Evolutionary conservation across 768 basidiomycete genomes (phyloP).

Genomic region (Leucocoprinus leucothites): DNA sequence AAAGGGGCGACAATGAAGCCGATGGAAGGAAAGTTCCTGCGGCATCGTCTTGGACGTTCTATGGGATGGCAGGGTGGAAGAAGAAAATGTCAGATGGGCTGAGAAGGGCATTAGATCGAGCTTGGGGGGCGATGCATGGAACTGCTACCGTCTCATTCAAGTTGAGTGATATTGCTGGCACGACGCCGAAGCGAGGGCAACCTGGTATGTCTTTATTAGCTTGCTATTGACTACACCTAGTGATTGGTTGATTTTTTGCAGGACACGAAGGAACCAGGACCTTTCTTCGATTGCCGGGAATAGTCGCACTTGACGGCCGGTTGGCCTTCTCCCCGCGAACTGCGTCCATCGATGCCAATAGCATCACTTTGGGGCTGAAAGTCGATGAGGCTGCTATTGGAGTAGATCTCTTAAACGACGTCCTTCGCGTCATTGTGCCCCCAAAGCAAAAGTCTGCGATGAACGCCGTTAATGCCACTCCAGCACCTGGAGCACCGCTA

Average conservation of each 20-base stretch:
- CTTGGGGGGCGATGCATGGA: conserved; percentile 63
- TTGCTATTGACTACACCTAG: background rate
- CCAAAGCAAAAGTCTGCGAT: background rate
- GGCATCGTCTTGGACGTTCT: conserved; percentile 24
- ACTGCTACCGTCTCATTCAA: conserved; percentile 49
- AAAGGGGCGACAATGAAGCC: background rate
- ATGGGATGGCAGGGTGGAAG: conserved; percentile 64
- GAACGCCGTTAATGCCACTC: background rate
- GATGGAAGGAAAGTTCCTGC: conserved; percentile 1
- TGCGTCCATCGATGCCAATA: conserved; percentile 50
- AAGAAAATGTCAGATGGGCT: conserved; percentile 57
- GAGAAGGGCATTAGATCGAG: conserved; percentile 63
- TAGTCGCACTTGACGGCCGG: conserved; percentile 42
- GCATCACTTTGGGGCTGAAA: conserved; percentile 42
- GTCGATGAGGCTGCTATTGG: conserved; percentile 46
- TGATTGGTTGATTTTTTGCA: background rate
- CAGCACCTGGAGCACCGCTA: background rate
- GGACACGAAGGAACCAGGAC: conserved; percentile 22
- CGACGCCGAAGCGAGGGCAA: conserved; percentile 25
- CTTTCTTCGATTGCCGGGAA: conserved; percentile 46
- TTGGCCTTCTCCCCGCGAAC: conserved; percentile 56
- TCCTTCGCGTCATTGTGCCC: conserved; percentile 20
- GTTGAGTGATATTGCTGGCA: conserved; percentile 44
- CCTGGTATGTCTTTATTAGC: conserved; percentile 26
- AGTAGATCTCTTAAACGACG: conserved; percentile 38